Evolutionary conservation across 2,329 filamentous ascomycete species (phyloP).

Genomic region (Chalaropsis ovoidea): DNA sequence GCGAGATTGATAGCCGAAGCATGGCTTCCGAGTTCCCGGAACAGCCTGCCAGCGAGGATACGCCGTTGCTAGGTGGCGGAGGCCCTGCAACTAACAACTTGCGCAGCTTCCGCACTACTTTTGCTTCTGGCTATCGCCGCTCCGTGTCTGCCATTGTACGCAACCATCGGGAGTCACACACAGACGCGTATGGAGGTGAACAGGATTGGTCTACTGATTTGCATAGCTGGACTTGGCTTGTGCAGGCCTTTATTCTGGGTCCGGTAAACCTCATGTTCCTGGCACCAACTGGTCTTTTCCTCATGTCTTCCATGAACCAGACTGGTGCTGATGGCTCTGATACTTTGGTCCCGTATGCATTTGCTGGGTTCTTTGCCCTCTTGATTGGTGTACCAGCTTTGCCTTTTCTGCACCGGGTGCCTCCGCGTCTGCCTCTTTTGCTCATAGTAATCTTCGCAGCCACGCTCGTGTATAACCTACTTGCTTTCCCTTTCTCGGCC

Average conservation of each 20-base stretch:
- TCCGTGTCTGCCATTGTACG: constrained; percentile 35
- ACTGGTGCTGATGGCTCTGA: constrained; percentile 75
- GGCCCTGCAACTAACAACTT: constrained; percentile 26
- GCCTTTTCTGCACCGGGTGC: constrained; percentile 80
- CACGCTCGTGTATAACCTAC: constrained; percentile 75
- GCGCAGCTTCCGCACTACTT: constrained; percentile 39
- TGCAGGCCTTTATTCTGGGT: constrained; percentile 72
- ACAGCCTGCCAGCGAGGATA: constrained; percentile 36
- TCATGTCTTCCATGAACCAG: constrained; percentile 64
- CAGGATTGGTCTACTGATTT: constrained; percentile 76
- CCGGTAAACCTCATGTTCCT: constrained; percentile 69
- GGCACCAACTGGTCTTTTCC: constrained; percentile 63
- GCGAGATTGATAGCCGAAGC: constrained; percentile 23
- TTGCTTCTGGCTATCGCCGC: constrained; percentile 47
- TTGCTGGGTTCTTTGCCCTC: constrained; percentile 57
- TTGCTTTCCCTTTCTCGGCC: constrained; percentile 77
- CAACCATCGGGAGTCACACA: constrained; percentile 31
- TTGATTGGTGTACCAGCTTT: constrained; percentile 64
- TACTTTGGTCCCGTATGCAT: constrained; percentile 59
- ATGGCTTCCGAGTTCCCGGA: constrained; percentile 22
- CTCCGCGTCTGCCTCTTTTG: constrained; percentile 69
- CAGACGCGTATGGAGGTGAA: constrained; percentile 54
- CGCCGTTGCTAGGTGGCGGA: constrained; percentile 36
- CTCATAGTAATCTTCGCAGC: constrained; percentile 61
- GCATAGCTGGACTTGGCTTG: constrained; percentile 74